These are phyloP conservation scores for Penicillium sp. DNA, from an alignment of 2,329 filamentous ascomycete species.

Conservation along the genomic window DNA sequence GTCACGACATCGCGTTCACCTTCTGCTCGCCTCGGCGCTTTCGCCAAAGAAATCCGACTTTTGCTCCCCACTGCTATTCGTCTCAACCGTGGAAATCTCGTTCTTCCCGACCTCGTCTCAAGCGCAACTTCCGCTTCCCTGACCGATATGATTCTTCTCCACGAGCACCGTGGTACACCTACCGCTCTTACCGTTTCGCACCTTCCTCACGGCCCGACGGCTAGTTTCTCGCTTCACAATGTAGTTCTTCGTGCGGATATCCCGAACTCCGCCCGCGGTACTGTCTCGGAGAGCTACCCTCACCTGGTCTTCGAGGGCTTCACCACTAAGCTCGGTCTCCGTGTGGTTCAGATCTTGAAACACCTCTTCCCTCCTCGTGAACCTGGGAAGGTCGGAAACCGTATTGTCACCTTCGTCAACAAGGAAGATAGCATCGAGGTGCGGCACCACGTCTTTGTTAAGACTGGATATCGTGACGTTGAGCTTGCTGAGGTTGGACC, in stretches of 20 bases:
- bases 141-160: constrained; percentile 82
- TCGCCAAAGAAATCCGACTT: constrained; percentile 88
- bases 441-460: constrained; percentile 90
- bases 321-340: constrained; percentile 74
- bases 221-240: constrained; percentile 87
- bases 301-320: constrained; percentile 97
- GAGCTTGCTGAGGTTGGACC: constrained; percentile 89
- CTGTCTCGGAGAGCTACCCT: constrained; percentile 88
- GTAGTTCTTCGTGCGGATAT: constrained; percentile 93
- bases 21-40: constrained; percentile 80
- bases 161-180: constrained; percentile 91
- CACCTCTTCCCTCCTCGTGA: constrained; percentile 93
- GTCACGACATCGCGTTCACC: constrained; percentile 91
- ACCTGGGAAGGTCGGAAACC: constrained; percentile 78
- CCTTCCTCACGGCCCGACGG: constrained; percentile 85
- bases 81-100: constrained; percentile 87
- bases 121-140: constrained; percentile 81
- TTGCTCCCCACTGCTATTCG: constrained; percentile 84
- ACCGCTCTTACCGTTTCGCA: constrained; percentile 87
- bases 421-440: constrained; percentile 88
- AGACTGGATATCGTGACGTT: constrained; percentile 86
- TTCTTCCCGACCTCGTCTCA: constrained; percentile 81
- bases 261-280: constrained; percentile 82
- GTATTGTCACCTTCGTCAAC: constrained; percentile 93
- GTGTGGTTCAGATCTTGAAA: constrained; percentile 88